A percentile compares a stretch with the other conserved stretches of the same genome.
phyloP scores from a whole-genome alignment of 176 grass and related monocot genomes.

The Poa annua region DNA sequence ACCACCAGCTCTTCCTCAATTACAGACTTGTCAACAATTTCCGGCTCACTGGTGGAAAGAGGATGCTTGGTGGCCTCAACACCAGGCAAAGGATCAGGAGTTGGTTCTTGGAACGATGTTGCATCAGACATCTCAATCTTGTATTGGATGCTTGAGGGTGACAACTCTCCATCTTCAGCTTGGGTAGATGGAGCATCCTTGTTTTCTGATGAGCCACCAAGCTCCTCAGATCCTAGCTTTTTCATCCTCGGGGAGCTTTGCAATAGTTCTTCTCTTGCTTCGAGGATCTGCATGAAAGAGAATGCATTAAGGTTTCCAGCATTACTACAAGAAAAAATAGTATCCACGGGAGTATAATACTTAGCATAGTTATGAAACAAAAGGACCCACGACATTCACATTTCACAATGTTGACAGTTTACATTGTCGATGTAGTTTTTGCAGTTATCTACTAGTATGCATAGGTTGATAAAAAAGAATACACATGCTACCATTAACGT shows the following conservation, averaged over 20 bases:
- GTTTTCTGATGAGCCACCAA: slow-evolving; percentile 30
- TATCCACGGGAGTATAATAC: background rate
- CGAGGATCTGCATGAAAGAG: slow-evolving; percentile 45
- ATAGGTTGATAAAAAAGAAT: background rate
- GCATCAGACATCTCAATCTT: slow-evolving; percentile 22
- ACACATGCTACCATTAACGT: background rate
- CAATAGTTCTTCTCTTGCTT: slow-evolving; percentile 65
- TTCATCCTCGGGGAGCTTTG: slow-evolving; percentile 44
- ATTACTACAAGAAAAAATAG: slow-evolving; percentile 21
- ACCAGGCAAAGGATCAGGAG: slow-evolving; percentile 25
- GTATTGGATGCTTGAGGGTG: slow-evolving; percentile 29
- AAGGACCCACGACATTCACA: slow-evolving; percentile 10
- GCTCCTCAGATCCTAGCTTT: slow-evolving; percentile 31
- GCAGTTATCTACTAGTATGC: background rate
- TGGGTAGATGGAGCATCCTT: slow-evolving; percentile 38
- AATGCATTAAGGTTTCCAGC: slow-evolving; percentile 8
- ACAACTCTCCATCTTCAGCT: slow-evolving; percentile 35
- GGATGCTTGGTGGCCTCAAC: slow-evolving; percentile 60
- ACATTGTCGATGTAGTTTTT: slow-evolving; percentile 1
- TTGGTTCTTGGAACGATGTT: slow-evolving; percentile 37
- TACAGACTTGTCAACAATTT: slow-evolving; percentile 74
- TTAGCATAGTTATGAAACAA: background rate
- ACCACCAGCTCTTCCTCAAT: slow-evolving; percentile 64
- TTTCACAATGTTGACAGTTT: slow-evolving; percentile 12
- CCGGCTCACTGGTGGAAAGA: slow-evolving; percentile 44